Evolutionary conservation across 108 stramenopile genomes (phyloP).

Genomic region (Asterionellopsis glacialis): DNA sequence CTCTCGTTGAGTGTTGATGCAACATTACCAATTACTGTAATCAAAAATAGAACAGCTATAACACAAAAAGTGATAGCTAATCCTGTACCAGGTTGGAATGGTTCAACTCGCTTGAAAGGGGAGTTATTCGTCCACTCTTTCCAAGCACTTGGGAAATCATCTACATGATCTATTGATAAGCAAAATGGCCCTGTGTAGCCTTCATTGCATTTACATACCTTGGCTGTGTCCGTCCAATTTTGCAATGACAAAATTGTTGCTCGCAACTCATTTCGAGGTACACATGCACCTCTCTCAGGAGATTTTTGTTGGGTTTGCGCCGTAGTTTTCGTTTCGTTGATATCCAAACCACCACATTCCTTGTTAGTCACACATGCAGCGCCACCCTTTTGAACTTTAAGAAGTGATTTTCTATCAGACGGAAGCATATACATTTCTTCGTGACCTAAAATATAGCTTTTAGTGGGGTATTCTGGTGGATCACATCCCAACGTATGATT

Average conservation of each 20-base stretch:
- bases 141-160: conserved; percentile 58
- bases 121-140: too few relatives aligned
- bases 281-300: conserved; percentile 20
- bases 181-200: conserved; percentile 82
- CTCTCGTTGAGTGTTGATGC: too few relatives aligned
- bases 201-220: conserved; percentile 66
- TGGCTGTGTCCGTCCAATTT: not conserved
- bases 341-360: conserved; percentile 69
- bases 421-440: conserved; percentile 75
- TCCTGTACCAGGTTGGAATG: too few relatives aligned
- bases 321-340: conserved; percentile 23
- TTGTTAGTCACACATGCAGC: conserved; percentile 60
- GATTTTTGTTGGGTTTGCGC: not conserved
- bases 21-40: too few relatives aligned
- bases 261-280: conserved; percentile 11
- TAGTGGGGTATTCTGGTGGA: conserved; percentile 80
- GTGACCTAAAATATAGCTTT: conserved; percentile 86
- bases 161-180: conserved; percentile 56
- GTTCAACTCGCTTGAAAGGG: too few relatives aligned
- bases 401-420: conserved; percentile 64
- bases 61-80: too few relatives aligned
- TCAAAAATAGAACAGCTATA: too few relatives aligned
- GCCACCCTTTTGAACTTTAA: conserved; percentile 66
- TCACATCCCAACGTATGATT: conserved; percentile 86
- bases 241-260: conserved; percentile 10